Evolutionary conservation across 1,284 basidiomycete genomes (phyloP).

Genomic region (Ustilago crameri): DNA sequence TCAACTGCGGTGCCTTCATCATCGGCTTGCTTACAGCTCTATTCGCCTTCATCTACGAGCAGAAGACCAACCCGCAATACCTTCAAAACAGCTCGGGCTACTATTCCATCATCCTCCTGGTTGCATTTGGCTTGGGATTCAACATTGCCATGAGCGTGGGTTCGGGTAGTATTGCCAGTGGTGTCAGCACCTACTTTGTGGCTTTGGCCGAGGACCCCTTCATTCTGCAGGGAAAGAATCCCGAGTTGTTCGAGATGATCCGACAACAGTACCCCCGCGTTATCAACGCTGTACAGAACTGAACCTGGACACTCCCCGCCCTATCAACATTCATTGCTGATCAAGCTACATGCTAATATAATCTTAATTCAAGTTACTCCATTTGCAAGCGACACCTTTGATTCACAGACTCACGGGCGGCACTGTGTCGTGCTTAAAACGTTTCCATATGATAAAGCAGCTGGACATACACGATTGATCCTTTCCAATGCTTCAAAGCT

Average conservation of each 20-base stretch:
- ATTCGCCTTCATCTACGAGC: slow-evolving; percentile 83
- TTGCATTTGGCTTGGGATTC: slow-evolving; percentile 66
- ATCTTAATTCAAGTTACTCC: too few relatives aligned
- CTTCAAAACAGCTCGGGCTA: slow-evolving; percentile 51
- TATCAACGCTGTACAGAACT: slow-evolving; percentile 66
- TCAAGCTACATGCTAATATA: too few relatives aligned
- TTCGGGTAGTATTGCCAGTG: slow-evolving; percentile 63
- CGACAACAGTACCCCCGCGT: slow-evolving; percentile 62
- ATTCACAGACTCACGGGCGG: too few relatives aligned
- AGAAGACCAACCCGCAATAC: slow-evolving; percentile 58
- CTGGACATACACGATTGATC: too few relatives aligned
- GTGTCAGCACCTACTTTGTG: slow-evolving; percentile 68
- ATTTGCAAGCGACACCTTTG: too few relatives aligned
- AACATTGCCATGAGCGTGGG: slow-evolving; percentile 67
- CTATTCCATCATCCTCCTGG: slow-evolving; percentile 55
- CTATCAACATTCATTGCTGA: too few relatives aligned
- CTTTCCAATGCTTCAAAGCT: too few relatives aligned
- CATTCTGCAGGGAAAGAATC: slow-evolving; percentile 50
- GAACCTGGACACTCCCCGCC: too few relatives aligned
- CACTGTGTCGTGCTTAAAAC: too few relatives aligned
- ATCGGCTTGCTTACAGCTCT: slow-evolving; percentile 81
- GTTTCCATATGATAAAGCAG: too few relatives aligned
- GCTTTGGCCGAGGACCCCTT: slow-evolving; percentile 61
- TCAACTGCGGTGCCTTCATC: slow-evolving; percentile 73
- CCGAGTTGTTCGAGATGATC: slow-evolving; percentile 58